These are phyloP conservation scores for Solanum appendiculatum DNA, from an alignment of 257 asterid genomes.

Conservation along the genomic window DNA sequence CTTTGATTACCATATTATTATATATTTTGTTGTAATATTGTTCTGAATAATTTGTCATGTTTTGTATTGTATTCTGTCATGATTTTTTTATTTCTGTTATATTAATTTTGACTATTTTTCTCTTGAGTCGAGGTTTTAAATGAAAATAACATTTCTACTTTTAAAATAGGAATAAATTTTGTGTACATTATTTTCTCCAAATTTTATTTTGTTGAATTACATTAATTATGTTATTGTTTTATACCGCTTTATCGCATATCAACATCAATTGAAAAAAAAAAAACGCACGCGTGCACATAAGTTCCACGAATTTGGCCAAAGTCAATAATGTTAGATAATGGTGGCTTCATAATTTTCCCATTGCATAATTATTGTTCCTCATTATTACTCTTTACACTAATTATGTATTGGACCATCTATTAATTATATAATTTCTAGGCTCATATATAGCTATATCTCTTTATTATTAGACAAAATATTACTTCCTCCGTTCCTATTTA, in stretches of 20 bases:
- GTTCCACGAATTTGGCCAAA: constrained; percentile 12
- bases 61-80: neutral
- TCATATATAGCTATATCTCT: neutral
- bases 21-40: too few species aligned
- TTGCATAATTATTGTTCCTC: constrained; percentile 18
- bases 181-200: rapidly evolving
- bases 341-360: constrained; percentile 5
- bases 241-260: neutral
- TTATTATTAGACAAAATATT: neutral
- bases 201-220: neutral
- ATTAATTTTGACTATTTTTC: neutral
- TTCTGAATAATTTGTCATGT: neutral
- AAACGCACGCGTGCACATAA: constrained; percentile 22
- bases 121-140: rapidly evolving
- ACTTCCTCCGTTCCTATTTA: too few species aligned
- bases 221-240: neutral
- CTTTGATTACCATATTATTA: too few species aligned
- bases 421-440: neutral
- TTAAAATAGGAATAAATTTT: neutral
- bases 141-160: neutral
- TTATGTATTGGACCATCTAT: neutral
- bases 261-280: neutral
- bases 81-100: neutral
- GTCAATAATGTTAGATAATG: constrained; percentile 14
- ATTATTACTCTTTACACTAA: neutral